A percentile compares a stretch with the other conserved stretches of the same genome.
Conservation (phyloP, 2,329 filamentous ascomycete species). For the Diplodia seriata region DNA sequence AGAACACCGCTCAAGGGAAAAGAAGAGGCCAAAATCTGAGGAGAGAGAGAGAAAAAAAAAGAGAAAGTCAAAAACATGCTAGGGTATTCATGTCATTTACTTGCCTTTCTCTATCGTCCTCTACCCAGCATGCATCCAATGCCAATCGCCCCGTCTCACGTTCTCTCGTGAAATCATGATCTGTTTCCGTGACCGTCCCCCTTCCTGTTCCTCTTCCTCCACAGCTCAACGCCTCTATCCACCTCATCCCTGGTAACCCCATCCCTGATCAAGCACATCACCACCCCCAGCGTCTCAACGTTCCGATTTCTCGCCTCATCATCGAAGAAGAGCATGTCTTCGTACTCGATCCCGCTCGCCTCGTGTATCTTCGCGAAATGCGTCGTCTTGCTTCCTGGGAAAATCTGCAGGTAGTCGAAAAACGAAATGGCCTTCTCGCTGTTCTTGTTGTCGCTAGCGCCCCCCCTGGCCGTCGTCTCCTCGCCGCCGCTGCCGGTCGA, state of each 20-base stretch:
- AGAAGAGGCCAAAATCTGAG: background rate
- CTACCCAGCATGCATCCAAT: background rate
- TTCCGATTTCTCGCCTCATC: slow-evolving; percentile 88
- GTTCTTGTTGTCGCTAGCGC: slow-evolving; percentile 26
- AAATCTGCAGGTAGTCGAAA: slow-evolving; percentile 67
- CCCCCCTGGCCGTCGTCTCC: slow-evolving; percentile 45
- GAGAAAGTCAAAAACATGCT: background rate
- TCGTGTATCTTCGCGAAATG: slow-evolving; percentile 80
- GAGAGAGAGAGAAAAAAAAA: too few species aligned
- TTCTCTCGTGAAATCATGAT: background rate
- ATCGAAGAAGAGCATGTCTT: slow-evolving; percentile 95
- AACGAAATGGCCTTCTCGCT: slow-evolving; percentile 53
- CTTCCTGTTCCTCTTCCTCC: slow-evolving; percentile 74
- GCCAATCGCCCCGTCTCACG: background rate
- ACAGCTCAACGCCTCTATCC: slow-evolving; percentile 78
- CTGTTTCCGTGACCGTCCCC: background rate
- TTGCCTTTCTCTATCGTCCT: slow-evolving; percentile 1
- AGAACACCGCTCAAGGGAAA: background rate
- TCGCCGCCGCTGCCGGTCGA: slow-evolving; percentile 58
- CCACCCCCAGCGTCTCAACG: slow-evolving; percentile 79
- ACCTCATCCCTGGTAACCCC: slow-evolving; percentile 79
- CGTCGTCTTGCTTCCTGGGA: slow-evolving; percentile 79
- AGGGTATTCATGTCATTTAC: background rate
- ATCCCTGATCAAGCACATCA: slow-evolving; percentile 81
- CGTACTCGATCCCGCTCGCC: slow-evolving; percentile 72